Evolutionary conservation across 2,329 filamentous ascomycete genomes (phyloP), one percentile per base, ranked within the genome.

Genomic region (Fusarium praegraminearum): DNA sequence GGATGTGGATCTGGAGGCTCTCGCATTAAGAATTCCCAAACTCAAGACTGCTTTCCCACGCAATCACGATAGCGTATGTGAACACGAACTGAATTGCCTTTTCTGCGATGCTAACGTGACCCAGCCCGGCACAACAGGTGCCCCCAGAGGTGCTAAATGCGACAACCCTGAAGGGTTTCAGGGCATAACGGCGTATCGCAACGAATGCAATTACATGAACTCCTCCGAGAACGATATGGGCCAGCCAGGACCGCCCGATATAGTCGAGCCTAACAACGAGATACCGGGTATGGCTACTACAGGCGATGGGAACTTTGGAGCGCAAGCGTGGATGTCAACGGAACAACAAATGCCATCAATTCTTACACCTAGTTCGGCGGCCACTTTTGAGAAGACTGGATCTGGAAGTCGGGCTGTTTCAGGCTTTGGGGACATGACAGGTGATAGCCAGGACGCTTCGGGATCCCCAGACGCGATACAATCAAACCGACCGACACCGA

Each of bases 1-100:
- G 7, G 94, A 98, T 71, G 91, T 98, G 18, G 96, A 99, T 75
- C 85, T 98, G 6, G 93, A 97, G 77, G 90, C 89, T 13, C 84
- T 93, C 28, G 89, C 89, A 15, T 79, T 89, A 66, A 84, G 86
- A 71, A 89, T 88, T 69, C 88, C 85, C 11, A 88, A 85, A 65
- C 82, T 89, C 22, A 85, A 82, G 69, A 78, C 83, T 28, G 84
- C 84, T 2, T 88, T 89, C 50, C 82, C 85, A n/a, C 83, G 86
- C 47, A 83, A 82, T 57, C 80, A 76, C 28, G 84, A 87, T 46
- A 84, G 80, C 44, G 86, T 88, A 80, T 73, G 85, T 83, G 30
- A 45, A 41, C 35, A 16, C 9, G 43, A 10, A 15, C 18, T 11
- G 13, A 16, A 36, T 12, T 16, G 6, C n/a, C 12, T 41, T n/a